Percentiles rank a stretch among this genome's conserved stretches.
Evolutionary conservation across 768 basidiomycete genomes (phyloP).

Genomic region (Podaxis sp.): DNA sequence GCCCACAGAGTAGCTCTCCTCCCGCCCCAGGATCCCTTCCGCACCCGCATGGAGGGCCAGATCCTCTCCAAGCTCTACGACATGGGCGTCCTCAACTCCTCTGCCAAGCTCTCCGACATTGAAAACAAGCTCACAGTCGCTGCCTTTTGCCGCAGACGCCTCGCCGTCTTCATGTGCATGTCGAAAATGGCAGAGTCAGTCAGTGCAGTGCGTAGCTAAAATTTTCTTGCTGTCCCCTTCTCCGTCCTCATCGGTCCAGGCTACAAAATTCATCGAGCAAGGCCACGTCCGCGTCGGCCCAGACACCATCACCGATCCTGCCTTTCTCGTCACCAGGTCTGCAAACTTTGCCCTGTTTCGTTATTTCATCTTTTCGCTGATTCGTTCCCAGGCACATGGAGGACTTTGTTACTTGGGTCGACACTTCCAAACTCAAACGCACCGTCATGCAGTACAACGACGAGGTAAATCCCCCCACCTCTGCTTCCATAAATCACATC

Average conservation of each 20-base stretch:
- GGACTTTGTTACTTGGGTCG: constrained; percentile 99
- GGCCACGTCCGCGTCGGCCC: constrained; percentile 97
- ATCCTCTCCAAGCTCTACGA: constrained; percentile 96
- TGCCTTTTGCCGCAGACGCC: constrained; percentile 86
- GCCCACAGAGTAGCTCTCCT: constrained; percentile 87
- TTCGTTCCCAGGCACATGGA: constrained; percentile 78
- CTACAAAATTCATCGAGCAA: constrained; percentile 96
- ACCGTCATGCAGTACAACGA: constrained; percentile 97
- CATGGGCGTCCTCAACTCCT: constrained; percentile 86
- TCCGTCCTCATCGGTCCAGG: constrained; percentile 46
- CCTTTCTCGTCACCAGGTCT: constrained; percentile 88
- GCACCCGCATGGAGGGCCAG: constrained; percentile 79
- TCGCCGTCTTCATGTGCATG: constrained; percentile 91
- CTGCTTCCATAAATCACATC: constrained; percentile 9
- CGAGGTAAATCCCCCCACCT: constrained; percentile 51
- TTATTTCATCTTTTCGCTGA: no score
- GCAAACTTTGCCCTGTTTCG: constrained; percentile 15
- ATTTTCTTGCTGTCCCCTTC: constrained; percentile 9
- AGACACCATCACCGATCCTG: constrained; percentile 94
- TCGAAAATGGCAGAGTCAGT: constrained; percentile 96
- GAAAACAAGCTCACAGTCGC: constrained; percentile 97
- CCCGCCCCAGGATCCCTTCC: constrained; percentile 86
- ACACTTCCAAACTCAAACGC: constrained; percentile 94
- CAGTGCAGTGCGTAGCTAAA: constrained; percentile 67
- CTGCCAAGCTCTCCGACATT: constrained; percentile 89